Conservation (phyloP, 2,329 filamentous ascomycete genomes). For the Colletotrichum salicis region DNA sequence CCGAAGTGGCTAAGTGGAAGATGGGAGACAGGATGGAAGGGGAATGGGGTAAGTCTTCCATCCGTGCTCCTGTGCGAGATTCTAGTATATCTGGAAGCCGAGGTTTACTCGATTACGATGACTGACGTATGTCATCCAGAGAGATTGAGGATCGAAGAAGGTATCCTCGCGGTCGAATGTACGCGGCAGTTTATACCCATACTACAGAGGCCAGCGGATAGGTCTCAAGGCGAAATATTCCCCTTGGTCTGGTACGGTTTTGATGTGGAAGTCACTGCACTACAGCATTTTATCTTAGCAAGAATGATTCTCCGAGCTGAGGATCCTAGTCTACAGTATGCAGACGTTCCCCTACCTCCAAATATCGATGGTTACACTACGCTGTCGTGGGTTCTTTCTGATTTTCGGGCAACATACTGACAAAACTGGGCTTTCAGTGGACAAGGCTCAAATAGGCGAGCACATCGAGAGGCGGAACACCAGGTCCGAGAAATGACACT, state of each 20-base stretch:
- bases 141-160: neutral
- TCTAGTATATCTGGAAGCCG: too few species aligned
- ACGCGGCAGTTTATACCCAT: conserved; percentile 41
- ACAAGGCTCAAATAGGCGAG: conserved; percentile 40
- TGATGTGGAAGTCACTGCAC: conserved; percentile 52
- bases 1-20: conserved; percentile 53
- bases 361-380: too few species aligned
- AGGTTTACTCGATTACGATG: neutral
- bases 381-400: neutral
- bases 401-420: neutral
- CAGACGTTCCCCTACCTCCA: neutral
- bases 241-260: conserved; percentile 53
- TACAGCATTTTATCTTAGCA: conserved; percentile 52
- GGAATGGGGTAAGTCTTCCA: conserved; percentile 49
- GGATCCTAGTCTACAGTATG: conserved; percentile 50
- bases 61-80: neutral
- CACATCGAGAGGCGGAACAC: conserved; percentile 49
- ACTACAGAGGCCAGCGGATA: conserved; percentile 46
- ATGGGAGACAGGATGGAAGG: conserved; percentile 48
- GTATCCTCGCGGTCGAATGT: neutral
- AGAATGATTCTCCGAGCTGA: conserved; percentile 53
- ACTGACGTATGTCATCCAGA: neutral
- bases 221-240: conserved; percentile 51
- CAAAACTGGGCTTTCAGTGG: neutral
- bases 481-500: conserved; percentile 51